Percentiles rank a stretch among this genome's conserved stretches.
Evolutionary conservation across 768 basidiomycete genomes (phyloP).

Genomic region (Lactifluus piperatus): DNA sequence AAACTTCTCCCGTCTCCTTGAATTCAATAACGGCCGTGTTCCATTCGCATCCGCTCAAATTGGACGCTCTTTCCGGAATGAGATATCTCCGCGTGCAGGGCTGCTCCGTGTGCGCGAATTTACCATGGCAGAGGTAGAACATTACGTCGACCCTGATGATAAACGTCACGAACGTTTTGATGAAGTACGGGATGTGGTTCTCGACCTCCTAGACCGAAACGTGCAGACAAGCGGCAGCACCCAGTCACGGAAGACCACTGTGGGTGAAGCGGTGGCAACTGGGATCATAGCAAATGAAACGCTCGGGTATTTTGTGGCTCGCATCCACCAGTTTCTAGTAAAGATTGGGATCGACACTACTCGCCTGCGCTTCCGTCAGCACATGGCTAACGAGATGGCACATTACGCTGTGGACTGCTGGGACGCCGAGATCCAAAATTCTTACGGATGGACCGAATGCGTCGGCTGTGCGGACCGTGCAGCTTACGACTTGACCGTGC

Average conservation of each 20-base stretch:
- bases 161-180: slow-evolving; percentile 81
- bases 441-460: slow-evolving; percentile 94
- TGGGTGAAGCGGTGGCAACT: slow-evolving; percentile 83
- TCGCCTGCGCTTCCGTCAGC: slow-evolving; percentile 89
- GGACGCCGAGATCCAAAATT: slow-evolving; percentile 97
- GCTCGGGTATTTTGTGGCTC: slow-evolving; percentile 92
- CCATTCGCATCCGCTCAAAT: slow-evolving; percentile 98
- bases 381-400: slow-evolving; percentile 99
- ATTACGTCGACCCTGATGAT: slow-evolving; percentile 92
- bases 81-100: slow-evolving; percentile 95
- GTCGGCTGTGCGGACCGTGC: slow-evolving; percentile 98
- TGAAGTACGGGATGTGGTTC: slow-evolving; percentile 66
- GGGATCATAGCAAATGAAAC: slow-evolving; percentile 95
- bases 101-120: slow-evolving; percentile 96
- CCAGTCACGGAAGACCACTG: slow-evolving; percentile 51
- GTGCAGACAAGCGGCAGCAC: slow-evolving; percentile 73
- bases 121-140: slow-evolving; percentile 99
- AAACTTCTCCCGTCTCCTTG: slow-evolving; percentile 93
- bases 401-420: slow-evolving; percentile 99
- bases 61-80: slow-evolving; percentile 93
- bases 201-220: slow-evolving; percentile 73
- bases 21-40: slow-evolving; percentile 94
- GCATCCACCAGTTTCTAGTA: slow-evolving; percentile 81
- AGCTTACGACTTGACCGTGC: slow-evolving; percentile 92
- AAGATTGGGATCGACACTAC: slow-evolving; percentile 84